Base-by-base conservation (phyloP, 2,329 filamentous ascomycete genomes). In the Balansia obtecta region DNA sequence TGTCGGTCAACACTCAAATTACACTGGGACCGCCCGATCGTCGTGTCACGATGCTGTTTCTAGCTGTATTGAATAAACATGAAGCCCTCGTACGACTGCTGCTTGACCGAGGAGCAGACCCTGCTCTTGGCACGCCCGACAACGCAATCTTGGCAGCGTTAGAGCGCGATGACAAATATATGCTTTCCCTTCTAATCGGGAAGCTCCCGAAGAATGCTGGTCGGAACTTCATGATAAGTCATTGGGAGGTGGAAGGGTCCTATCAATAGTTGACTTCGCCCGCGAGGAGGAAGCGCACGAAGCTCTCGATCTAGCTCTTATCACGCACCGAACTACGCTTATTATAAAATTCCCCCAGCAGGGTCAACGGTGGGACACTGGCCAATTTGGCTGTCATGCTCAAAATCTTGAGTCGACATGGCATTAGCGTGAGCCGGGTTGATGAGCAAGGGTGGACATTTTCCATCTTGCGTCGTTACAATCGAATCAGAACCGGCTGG, bases 321-420 rank as follows among this genome's bases (percentile, higher is more conserved):
- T 30, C 39, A 3, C 39, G 18, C 13, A 47, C 49, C 20, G 37
- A 20, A 3, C 38, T 51, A 15, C 32, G 39, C 15, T 16, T 18
- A 48, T 47, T 8, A 37, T 51, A 15, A 6, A 15, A 6, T 48
- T 41, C 15, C 32, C 2, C 45, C 27, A 13, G 49, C 39, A 12
- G n/a, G 8, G 33, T 51, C 40, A 51, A 51, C 18, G 30, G 32
- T 6, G 49, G 49, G 12, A 46, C 45, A 15, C 49, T 44, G n/a
- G 49, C 40, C 4, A 38, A 46, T 30, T 34, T 37, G 16, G 49
- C 49, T 15, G 49, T 45, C 18, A 37, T 38, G 32, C 27, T 51
- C 0, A 12, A 22, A n/a, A 34, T 34, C 6, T 13, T 51, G 45
- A 13, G 27, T 10, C 11, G 20, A 16, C 15, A 46, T 5, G 49